Evolutionary conservation across 148 eudicot species (phyloP).

Genomic region (Persicaria tinctoria): DNA sequence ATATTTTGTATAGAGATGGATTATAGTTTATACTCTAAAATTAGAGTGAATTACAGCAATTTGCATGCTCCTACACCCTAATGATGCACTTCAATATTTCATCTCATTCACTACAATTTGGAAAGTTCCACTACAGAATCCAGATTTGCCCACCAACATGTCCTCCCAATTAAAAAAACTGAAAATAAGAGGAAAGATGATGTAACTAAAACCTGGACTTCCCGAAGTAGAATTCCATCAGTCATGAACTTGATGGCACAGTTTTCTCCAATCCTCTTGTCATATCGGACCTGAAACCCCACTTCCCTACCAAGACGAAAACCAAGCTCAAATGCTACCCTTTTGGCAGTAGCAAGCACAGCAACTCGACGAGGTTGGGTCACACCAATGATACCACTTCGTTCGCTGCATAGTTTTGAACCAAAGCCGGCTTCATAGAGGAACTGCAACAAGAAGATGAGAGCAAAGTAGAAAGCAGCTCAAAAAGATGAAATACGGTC

Average conservation of each 20-base stretch:
- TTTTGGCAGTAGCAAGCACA: conserved; percentile 86
- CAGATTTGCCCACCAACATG: background rate
- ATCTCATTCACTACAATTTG: background rate
- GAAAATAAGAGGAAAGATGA: background rate
- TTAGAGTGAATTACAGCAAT: too few relatives aligned
- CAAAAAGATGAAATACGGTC: background rate
- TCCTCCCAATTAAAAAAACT: background rate
- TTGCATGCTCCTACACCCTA: background rate
- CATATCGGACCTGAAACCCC: conserved; percentile 94
- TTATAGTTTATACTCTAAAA: too few relatives aligned
- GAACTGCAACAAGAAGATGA: conserved; percentile 40
- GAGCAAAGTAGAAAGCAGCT: background rate
- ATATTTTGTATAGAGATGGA: too few relatives aligned
- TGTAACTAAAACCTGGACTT: conserved; percentile 59
- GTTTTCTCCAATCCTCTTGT: conserved; percentile 57
- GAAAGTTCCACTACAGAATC: background rate
- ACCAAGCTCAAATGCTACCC: conserved; percentile 91
- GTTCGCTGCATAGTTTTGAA: conserved; percentile 30
- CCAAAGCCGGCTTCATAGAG: conserved; percentile 98
- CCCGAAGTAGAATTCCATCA: conserved; percentile 94
- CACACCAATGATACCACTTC: conserved; percentile 80
- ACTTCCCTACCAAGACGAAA: conserved; percentile 75
- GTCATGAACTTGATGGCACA: conserved; percentile 95
- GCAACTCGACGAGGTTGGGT: conserved; percentile 98
- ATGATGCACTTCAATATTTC: background rate